Evolutionary conservation across 169 alveolate genomes (phyloP).

Genomic region (Babesia ovis): DNA sequence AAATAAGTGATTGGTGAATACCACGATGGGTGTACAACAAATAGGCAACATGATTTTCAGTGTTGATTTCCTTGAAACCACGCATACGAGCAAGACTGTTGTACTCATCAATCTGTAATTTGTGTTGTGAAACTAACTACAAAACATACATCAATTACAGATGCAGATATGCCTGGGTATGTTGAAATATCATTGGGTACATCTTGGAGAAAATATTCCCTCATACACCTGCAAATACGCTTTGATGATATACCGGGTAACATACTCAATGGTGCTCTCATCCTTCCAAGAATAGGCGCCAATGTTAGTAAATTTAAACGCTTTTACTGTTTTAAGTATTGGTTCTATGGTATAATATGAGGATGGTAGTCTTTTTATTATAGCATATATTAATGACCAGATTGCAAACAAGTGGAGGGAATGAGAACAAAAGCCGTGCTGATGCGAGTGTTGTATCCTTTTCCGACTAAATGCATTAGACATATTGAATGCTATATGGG

Average conservation of each 20-base stretch:
- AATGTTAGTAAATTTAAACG: not conserved
- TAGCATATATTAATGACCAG: too few species aligned
- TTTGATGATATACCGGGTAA: not conserved
- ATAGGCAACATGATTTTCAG: slow-evolving; percentile 1
- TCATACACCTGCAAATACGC: not conserved
- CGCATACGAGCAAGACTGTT: slow-evolving; percentile 29
- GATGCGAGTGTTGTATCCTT: too few species aligned
- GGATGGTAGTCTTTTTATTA: too few species aligned
- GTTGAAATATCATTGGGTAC: not conserved
- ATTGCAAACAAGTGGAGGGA: too few species aligned
- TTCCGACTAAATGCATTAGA: too few species aligned
- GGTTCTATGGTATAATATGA: too few species aligned
- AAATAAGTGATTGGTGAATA: slow-evolving; percentile 13
- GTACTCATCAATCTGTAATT: slow-evolving; percentile 17
- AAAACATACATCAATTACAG: slow-evolving; percentile 19
- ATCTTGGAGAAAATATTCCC: slow-evolving; percentile 1
- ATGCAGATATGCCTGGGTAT: slow-evolving; percentile 22
- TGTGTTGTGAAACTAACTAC: not conserved
- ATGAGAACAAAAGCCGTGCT: too few species aligned
- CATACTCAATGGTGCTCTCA: slow-evolving; percentile 5
- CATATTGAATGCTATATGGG: too few species aligned
- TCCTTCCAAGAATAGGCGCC: slow-evolving; percentile 3
- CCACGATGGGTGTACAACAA: slow-evolving; percentile 27
- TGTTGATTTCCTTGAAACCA: slow-evolving; percentile 7
- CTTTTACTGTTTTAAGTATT: not conserved